phyloP scores from a whole-genome alignment of 208 protist species.

The Herpetomonas samuelpessoai region DNA sequence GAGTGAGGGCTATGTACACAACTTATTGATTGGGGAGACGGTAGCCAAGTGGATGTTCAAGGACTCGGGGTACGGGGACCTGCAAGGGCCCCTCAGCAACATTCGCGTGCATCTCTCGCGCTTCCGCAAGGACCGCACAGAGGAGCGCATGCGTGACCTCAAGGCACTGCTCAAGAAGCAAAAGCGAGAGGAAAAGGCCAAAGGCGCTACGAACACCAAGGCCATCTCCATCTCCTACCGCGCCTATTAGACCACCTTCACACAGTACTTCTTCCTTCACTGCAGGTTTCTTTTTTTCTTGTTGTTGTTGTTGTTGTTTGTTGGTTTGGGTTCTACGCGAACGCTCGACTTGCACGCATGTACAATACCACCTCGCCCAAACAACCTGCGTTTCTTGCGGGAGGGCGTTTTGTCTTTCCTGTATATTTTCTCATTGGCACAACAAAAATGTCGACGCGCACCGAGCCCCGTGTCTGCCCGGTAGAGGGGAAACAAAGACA shows the following conservation, averaged over 20 bases:
- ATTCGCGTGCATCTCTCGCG: constrained; percentile 79
- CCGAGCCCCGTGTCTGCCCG: too few species aligned
- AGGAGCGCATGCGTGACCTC: constrained; percentile 37
- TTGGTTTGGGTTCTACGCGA: neutral
- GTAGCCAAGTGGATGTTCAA: constrained; percentile 92
- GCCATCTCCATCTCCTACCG: constrained; percentile 74
- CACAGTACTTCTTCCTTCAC: too few species aligned
- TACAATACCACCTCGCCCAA: too few species aligned
- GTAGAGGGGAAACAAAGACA: too few species aligned
- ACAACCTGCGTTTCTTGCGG: too few species aligned
- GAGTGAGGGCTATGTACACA: constrained; percentile 86
- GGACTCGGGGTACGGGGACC: constrained; percentile 73
- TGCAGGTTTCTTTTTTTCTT: constrained; percentile 15
- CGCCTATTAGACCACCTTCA: constrained; percentile 47
- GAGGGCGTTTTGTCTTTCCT: too few species aligned
- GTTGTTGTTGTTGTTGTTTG: constrained; percentile 1
- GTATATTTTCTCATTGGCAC: too few species aligned
- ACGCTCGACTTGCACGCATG: neutral
- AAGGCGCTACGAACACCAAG: constrained; percentile 15
- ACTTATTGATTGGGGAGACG: constrained; percentile 72
- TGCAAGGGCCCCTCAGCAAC: constrained; percentile 65
- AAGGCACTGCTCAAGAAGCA: constrained; percentile 31
- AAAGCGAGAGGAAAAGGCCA: constrained; percentile 11
- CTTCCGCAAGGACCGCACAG: constrained; percentile 54
- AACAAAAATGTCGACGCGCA: too few species aligned